These are phyloP conservation scores for Aspergillus hortae DNA, from an alignment of 2,329 filamentous ascomycete species.

Conservation along the genomic window DNA sequence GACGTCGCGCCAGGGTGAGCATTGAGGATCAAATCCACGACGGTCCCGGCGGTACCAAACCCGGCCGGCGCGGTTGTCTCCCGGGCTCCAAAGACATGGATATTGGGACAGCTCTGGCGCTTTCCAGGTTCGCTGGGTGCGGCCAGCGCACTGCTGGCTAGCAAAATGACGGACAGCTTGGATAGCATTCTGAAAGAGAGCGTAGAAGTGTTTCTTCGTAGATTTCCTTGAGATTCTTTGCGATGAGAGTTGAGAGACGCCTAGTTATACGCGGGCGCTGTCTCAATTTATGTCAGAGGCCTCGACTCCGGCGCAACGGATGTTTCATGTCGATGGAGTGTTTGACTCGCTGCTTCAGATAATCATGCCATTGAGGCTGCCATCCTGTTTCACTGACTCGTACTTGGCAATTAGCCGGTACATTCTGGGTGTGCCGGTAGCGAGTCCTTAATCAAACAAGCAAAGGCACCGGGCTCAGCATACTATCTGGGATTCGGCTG, in stretches of 20 bases:
- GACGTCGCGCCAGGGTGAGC: constrained; percentile 51
- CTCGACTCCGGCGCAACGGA: background rate
- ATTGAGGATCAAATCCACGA: constrained; percentile 50
- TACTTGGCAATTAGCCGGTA: too few species aligned
- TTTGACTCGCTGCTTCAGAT: too few species aligned
- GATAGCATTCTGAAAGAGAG: background rate
- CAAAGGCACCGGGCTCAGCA: too few species aligned
- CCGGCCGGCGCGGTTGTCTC: constrained; percentile 49
- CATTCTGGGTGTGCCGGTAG: too few species aligned
- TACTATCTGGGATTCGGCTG: too few species aligned
- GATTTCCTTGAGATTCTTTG: background rate
- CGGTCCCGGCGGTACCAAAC: constrained; percentile 48
- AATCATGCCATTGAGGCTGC: too few species aligned
- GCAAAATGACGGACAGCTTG: background rate
- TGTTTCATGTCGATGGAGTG: background rate
- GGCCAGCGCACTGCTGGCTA: constrained; percentile 3
- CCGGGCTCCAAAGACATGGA: constrained; percentile 52
- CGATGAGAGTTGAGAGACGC: background rate
- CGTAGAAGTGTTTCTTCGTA: too few species aligned
- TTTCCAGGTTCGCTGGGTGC: constrained; percentile 8
- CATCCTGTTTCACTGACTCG: too few species aligned
- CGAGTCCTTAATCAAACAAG: too few species aligned
- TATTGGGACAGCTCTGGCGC: constrained; percentile 38
- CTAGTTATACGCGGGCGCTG: background rate
- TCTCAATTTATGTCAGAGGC: background rate